Base-by-base conservation (phyloP, 176 grass and related monocot genomes). In the Lolium multiflorum region DNA sequence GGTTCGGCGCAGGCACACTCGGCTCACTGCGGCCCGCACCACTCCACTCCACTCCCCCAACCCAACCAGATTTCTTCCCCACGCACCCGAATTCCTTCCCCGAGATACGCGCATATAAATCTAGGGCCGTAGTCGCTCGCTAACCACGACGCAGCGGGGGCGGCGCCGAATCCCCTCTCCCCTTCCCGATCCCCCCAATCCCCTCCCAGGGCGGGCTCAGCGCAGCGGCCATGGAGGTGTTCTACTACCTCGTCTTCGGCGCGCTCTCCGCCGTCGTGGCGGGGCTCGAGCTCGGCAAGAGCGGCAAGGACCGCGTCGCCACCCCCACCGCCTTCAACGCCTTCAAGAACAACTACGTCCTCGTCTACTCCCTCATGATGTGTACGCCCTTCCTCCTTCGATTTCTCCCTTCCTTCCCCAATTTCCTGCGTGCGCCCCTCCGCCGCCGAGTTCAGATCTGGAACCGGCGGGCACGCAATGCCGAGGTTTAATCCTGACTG, bases 291-390 rank as follows among this genome's bases (percentile, higher is more conserved):
- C 87, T 99, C 75, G 91, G 87, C 85, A 99, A 94, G 90, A 79
- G 90, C 84, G 90, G 56, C 87, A 99, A 96, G 90, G 94, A 99
- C 86, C 89, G 92, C 57, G 80, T 89, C 79, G 48, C 92, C 26
- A 96, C 92, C 39, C 80, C 97, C 37, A 84, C 90, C 54, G 94
- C 94, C 43, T 99, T 99, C 94, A 93, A 85, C 84, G 77, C 97
- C 46, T 99, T 99, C 82, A 99, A 93, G 94, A 99, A 96, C 94
- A 99, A 96, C 89, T 99, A 96, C 88, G 90, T 99, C 87, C 49
- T 99, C 80, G 97, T 99, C 22, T 99, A 99, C 91, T 96, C 94
- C 84, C 97, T 99, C 87, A 96, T 96, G 90, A 99, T 99, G 97
- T 91, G 97, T 99, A 73, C 24, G 88, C 5, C 0, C 16, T 26